Evolutionary conservation across 2,329 filamentous ascomycete species (phyloP).

Genomic region (Hymenoscyphus linearis): DNA sequence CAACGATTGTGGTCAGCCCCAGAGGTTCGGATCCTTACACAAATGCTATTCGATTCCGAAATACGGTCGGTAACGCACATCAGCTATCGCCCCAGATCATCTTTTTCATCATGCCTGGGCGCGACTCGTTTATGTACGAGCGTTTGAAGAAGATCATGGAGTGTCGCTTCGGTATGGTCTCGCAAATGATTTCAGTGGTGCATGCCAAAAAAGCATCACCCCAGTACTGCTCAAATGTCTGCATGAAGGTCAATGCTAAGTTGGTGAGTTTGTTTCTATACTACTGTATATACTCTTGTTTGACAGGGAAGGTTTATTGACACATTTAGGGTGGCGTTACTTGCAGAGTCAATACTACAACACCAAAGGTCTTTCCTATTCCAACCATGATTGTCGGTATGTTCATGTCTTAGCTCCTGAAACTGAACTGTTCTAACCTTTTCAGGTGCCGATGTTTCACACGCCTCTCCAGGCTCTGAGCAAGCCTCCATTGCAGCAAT

Average conservation of each 20-base stretch:
- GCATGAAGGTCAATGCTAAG: slow-evolving; percentile 97
- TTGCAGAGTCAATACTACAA: slow-evolving; percentile 33
- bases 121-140: slow-evolving; percentile 68
- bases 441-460: slow-evolving; percentile 74
- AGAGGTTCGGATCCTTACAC: slow-evolving; percentile 14
- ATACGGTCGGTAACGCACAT: slow-evolving; percentile 17
- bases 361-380: slow-evolving; percentile 36
- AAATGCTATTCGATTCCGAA: slow-evolving; percentile 13
- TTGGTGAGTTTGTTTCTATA: slow-evolving; percentile 37
- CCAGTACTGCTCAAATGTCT: slow-evolving; percentile 90
- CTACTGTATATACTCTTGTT: neutral
- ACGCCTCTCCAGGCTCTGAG: slow-evolving; percentile 63
- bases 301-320: neutral
- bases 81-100: slow-evolving; percentile 60
- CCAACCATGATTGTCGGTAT: slow-evolving; percentile 69
- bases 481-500: slow-evolving; percentile 80
- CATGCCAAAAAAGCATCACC: slow-evolving; percentile 65
- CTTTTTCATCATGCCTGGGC: slow-evolving; percentile 69
- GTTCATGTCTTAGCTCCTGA: neutral
- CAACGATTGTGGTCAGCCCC: slow-evolving; percentile 33
- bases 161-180: slow-evolving; percentile 75
- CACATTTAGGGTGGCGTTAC: slow-evolving; percentile 62
- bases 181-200: slow-evolving; percentile 68
- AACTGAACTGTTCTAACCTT: neutral
- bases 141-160: slow-evolving; percentile 87